Evolutionary conservation across 495 filamentous ascomycete genomes (phyloP), one percentile per base, ranked within the genome.

Genomic region (Penicillium fimorum): DNA sequence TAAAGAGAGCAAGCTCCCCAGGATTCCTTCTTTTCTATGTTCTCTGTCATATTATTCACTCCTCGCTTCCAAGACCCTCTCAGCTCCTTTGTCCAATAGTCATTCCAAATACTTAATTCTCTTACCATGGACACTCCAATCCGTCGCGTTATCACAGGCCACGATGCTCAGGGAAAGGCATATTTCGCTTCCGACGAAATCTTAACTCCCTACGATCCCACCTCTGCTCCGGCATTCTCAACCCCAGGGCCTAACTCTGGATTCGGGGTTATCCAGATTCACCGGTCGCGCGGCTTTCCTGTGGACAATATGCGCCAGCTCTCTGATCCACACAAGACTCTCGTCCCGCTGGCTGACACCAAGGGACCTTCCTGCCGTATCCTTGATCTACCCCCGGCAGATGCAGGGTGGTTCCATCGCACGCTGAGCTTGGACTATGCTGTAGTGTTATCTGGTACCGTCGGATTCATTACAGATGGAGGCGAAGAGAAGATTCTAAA

Each of bases 361-460:
- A 69, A 69, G 44, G 66, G 64, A 1, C 61, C 64, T 1, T 67
- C 64, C 20, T 59, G 53, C 54, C 66, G 69, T 24, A 53, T 69
- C 10, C 22, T 64, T 5, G 56, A 65, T 22, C 51, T 67, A 4
- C 64, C 62, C 10, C 61, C 64, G 18, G 50, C 59, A 10, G 56
- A 67, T 8, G 18, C 44, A 22, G 64, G 61, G 17, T 67, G 61
- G 64, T 66, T 70, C 59, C 67, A 68, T 38, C 65, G 67, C 1
- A 70, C 65, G 2, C 30, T 70, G 25, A 65, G 61, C 42, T 47
- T 70, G 29, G 65, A 68, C 29, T 70, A 66, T 18, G 50, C 50
- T 18, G 58, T 70, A 10, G 43, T 70, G 0, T 43, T 70, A 2
- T 57, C 57, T 20, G 65, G 65, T 0, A 60, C 61, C 10, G 54